Evolutionary conservation across 768 basidiomycete species (phyloP), one percentile per base, ranked within the genome.

Genomic region (Lactarius tabidus): DNA sequence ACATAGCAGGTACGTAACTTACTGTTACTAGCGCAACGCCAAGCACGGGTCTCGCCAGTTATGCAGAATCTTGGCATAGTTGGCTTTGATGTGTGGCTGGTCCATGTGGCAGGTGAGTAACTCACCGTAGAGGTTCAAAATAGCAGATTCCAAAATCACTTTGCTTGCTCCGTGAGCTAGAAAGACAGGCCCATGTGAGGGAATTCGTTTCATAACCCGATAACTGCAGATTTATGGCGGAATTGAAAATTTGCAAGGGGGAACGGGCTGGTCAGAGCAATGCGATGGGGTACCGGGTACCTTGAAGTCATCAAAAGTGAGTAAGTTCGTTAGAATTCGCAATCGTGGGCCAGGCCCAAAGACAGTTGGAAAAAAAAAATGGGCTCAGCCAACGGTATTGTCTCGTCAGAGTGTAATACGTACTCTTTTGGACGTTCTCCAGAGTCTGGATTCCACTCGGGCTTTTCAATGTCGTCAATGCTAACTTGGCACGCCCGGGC

Each of bases 221-320:
- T 71, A 2, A 72, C 71, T 23, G 72, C 72, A 7, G 68, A 67
- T 6, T 68, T 71, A 73, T 43, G 66, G 70, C 26, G 65, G 67
- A 10, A 69, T 74, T 20, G 72, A 72, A 29, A 70, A 62, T 52
- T 70, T 74, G 7, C 65, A 43, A 1, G 69, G 65, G 10, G 71
- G 73, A 12, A 69, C 67, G 0, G 18, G 52, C 65, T 10, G 65
- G 67, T 12, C 70, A 72, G 53, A 67, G 63, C 43, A 64, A 70
- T n/a, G 60, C 36, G 7, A 54, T 53, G 60, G 33, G 51, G 23
- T 0, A 48, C 48, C 9, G 43, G n/a, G 48, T 61, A 18, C 60
- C 51, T 23, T 17, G n/a, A n/a, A n/a, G 60, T 9, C 31, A 51
- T 5, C 18, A 28, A 29, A 23, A n/a, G n/a, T n/a, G n/a, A n/a